Evolutionary conservation across 495 filamentous ascomycete genomes (phyloP).

Genomic region (Talaromyces wortmannii): DNA sequence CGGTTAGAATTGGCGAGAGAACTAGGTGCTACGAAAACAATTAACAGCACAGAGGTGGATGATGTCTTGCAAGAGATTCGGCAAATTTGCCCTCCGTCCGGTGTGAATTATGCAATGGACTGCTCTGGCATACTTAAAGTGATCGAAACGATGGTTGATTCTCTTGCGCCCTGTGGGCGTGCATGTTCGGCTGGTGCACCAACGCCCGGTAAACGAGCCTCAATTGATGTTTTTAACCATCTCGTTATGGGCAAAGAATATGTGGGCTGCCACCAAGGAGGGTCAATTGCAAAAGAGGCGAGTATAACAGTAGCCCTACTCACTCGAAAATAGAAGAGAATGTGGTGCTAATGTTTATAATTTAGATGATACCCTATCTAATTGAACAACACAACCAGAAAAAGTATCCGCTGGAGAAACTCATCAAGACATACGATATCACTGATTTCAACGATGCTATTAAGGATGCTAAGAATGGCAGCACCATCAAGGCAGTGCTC

Average conservation of each 20-base stretch:
- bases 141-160: no score
- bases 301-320: not conserved
- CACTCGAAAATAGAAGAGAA: no score
- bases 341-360: no score
- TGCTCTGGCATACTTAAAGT: no score
- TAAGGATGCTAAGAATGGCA: conserved; percentile 7
- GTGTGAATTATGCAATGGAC: no score
- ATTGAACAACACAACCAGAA: conserved; percentile 8
- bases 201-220: no score
- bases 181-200: no score
- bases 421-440: conserved; percentile 8
- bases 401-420: conserved; percentile 6
- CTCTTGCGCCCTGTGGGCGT: no score
- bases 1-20: conserved; percentile 31
- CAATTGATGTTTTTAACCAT: no score
- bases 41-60: not conserved
- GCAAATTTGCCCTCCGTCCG: no score
- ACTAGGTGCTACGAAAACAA: conserved; percentile 34
- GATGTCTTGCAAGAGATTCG: no score
- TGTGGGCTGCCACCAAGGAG: not conserved
- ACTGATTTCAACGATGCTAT: conserved; percentile 6
- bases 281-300: not conserved
- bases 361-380: conserved; percentile 5
- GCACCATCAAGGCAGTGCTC: conserved; percentile 7
- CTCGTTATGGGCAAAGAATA: no score